phyloP scores from a whole-genome alignment of 495 filamentous ascomycete genomes.

The Cudoniella acicularis region DNA sequence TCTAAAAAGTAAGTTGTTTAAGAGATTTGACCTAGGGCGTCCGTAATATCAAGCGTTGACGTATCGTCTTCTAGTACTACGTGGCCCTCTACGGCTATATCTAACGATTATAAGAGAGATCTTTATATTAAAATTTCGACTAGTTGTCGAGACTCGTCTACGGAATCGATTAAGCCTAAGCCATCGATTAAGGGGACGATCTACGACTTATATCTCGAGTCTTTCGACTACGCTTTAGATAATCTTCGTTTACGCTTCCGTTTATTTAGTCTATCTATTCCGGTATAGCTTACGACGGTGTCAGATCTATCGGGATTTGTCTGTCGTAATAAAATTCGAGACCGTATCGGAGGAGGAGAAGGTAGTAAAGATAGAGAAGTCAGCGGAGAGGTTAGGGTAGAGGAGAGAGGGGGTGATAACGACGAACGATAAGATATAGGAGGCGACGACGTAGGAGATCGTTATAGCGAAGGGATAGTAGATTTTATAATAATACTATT shows the following conservation, averaged over 20 bases:
- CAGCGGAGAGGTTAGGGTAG: slow-evolving; percentile 3
- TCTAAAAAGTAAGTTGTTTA: too few species aligned
- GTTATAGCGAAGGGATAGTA: slow-evolving; percentile 11
- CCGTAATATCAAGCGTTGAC: too few species aligned
- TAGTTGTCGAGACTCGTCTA: not conserved
- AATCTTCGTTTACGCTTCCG: slow-evolving; percentile 5
- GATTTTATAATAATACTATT: slow-evolving; percentile 12
- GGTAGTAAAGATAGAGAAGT: slow-evolving; percentile 7
- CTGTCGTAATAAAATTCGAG: slow-evolving; percentile 11
- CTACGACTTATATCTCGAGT: slow-evolving; percentile 2
- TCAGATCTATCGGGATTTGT: slow-evolving; percentile 13
- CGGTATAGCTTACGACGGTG: slow-evolving; percentile 2
- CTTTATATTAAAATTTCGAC: not conserved
- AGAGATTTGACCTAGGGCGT: too few species aligned
- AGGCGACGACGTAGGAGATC: slow-evolving; percentile 9
- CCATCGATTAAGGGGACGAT: slow-evolving; percentile 6
- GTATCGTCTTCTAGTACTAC: too few species aligned
- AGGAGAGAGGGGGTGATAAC: slow-evolving; percentile 12
- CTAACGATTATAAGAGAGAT: too few species aligned
- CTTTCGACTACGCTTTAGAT: not conserved
- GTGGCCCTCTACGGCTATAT: too few species aligned
- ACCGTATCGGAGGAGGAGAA: slow-evolving; percentile 1
- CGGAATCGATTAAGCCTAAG: not conserved
- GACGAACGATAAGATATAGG: slow-evolving; percentile 3
- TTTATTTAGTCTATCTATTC: slow-evolving; percentile 11